Percentiles rank a stretch among this genome's conserved stretches.
Evolutionary conservation across 2,329 filamentous ascomycete species (phyloP).

Genomic region (Basipetospora chlamydospora): DNA sequence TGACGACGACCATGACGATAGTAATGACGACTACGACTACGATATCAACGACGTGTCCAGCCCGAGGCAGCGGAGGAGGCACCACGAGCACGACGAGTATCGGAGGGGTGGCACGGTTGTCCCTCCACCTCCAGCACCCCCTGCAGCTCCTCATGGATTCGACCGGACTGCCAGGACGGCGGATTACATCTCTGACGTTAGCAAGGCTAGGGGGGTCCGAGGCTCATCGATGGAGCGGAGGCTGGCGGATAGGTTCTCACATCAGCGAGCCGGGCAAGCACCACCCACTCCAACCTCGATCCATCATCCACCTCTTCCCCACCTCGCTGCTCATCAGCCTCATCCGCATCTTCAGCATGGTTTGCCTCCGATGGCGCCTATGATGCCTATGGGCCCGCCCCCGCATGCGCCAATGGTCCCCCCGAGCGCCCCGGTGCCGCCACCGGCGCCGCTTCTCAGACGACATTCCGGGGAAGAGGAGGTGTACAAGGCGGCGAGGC

Average conservation of each 20-base stretch:
- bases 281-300: background rate
- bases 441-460: background rate
- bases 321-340: background rate
- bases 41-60: background rate
- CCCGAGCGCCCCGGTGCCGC: background rate
- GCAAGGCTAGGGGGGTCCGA: slow-evolving; percentile 2
- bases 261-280: background rate
- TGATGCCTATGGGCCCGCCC: background rate
- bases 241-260: slow-evolving; percentile 6
- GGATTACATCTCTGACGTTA: slow-evolving; percentile 6
- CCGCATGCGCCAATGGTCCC: slow-evolving; percentile 1
- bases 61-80: slow-evolving; percentile 1
- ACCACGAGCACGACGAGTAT: slow-evolving; percentile 1
- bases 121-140: background rate
- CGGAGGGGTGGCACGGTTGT: slow-evolving; percentile 1
- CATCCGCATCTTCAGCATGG: background rate
- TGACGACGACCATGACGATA: slow-evolving; percentile 4
- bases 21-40: slow-evolving; percentile 3
- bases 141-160: slow-evolving; percentile 2
- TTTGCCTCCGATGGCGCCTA: background rate
- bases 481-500: background rate
- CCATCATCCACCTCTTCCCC: slow-evolving; percentile 1
- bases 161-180: slow-evolving; percentile 2
- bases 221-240: slow-evolving; percentile 3
- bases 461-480: slow-evolving; percentile 1